Conservation (phyloP, 805 yeast species). For the Myxozyma vanderwaltii region DNA sequence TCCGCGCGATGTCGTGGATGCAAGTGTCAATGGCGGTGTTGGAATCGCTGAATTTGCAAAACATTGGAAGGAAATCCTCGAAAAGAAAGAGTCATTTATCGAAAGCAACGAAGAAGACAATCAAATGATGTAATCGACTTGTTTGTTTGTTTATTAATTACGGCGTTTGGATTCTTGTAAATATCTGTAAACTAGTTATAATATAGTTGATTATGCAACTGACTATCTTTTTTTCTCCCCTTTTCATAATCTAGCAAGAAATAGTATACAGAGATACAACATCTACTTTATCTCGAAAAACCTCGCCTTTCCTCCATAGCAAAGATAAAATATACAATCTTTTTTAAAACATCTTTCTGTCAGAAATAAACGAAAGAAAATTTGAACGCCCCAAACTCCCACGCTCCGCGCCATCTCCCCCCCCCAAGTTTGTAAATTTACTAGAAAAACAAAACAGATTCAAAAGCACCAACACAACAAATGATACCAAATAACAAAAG, state of each 20-base stretch:
- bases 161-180: not conserved
- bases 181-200: not conserved
- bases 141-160: not conserved
- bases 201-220: too few relatives aligned
- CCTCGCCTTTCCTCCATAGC: too few relatives aligned
- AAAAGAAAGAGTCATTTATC: conserved; percentile 3
- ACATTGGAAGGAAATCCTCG: conserved; percentile 54
- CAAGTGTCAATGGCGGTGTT: conserved; percentile 61
- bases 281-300: too few relatives aligned
- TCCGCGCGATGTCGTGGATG: conserved; percentile 88
- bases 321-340: not conserved
- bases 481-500: conserved; percentile 7
- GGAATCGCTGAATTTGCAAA: conserved; percentile 69
- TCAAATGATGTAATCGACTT: too few relatives aligned
- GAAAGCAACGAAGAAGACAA: not conserved
- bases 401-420: not conserved
- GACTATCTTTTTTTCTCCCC: too few relatives aligned
- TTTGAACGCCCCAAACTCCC: not conserved
- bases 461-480: not conserved
- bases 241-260: too few relatives aligned
- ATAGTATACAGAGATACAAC: too few relatives aligned
- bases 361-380: not conserved
- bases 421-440: not conserved
- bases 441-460: not conserved
- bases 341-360: too few relatives aligned